Evolutionary conservation across 2,329 filamentous ascomycete species (phyloP).

Genomic region (Nothophaeocryptopus gaeumannii): DNA sequence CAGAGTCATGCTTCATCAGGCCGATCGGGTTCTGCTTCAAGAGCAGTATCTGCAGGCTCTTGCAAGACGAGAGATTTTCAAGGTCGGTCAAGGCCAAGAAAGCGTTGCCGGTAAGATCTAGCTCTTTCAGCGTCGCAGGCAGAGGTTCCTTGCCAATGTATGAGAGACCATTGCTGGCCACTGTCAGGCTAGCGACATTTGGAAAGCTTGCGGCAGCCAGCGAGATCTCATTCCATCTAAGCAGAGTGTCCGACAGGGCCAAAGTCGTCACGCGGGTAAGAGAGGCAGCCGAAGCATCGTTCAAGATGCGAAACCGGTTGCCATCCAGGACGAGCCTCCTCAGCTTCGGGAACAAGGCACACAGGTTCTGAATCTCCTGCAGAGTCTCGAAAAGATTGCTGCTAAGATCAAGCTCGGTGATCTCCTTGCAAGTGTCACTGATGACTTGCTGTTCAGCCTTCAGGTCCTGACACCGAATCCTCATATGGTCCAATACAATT

Average conservation of each 20-base stretch:
- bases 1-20: constrained; percentile 29
- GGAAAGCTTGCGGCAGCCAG: constrained; percentile 52
- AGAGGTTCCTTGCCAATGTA: constrained; percentile 39
- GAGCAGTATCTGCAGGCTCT: constrained; percentile 48
- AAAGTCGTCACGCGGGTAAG: constrained; percentile 31
- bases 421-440: constrained; percentile 53
- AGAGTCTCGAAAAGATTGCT: constrained; percentile 74
- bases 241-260: constrained; percentile 49
- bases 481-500: constrained; percentile 75
- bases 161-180: constrained; percentile 38
- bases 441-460: constrained; percentile 48
- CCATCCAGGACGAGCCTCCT: constrained; percentile 48
- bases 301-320: constrained; percentile 60
- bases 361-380: constrained; percentile 67
- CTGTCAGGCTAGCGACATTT: constrained; percentile 53
- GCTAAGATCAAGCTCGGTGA: constrained; percentile 76
- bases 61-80: constrained; percentile 58
- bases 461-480: constrained; percentile 46
- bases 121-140: constrained; percentile 54
- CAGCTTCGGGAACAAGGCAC: constrained; percentile 64
- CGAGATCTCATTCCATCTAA: constrained; percentile 40
- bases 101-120: constrained; percentile 71
- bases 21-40: constrained; percentile 75
- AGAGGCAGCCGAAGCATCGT: not conserved
- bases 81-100: constrained; percentile 61